These are phyloP conservation scores for Dalbergia cochinchinensis DNA, from an alignment of 306 rosid species.

Conservation along the genomic window DNA sequence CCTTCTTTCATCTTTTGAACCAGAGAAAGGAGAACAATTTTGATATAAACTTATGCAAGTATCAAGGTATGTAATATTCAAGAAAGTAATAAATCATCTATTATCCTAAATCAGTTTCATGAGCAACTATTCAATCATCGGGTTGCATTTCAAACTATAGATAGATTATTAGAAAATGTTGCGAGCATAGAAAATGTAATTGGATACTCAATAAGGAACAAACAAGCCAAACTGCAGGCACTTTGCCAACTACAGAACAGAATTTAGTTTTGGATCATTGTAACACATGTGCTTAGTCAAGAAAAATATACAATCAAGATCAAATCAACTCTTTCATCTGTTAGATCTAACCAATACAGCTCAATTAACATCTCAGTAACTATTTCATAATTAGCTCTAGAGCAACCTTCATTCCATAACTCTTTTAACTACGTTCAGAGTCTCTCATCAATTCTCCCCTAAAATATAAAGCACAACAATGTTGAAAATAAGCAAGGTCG, in stretches of 20 bases:
- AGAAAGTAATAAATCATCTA: slow-evolving; percentile 29
- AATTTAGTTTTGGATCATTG: slow-evolving; percentile 9
- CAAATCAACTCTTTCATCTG: not conserved
- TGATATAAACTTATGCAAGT: slow-evolving; percentile 25
- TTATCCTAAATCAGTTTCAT: slow-evolving; percentile 36
- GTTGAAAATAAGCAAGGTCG: slow-evolving; percentile 2
- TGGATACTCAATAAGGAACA: slow-evolving; percentile 9
- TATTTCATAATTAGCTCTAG: slow-evolving; percentile 30
- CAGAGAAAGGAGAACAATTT: slow-evolving; percentile 30
- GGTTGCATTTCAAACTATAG: not conserved
- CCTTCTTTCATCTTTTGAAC: slow-evolving; percentile 63
- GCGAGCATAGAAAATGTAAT: slow-evolving; percentile 3
- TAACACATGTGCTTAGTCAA: not conserved
- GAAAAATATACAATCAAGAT: slow-evolving; percentile 1
- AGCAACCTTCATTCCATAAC: slow-evolving; percentile 17
- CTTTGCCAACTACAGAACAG: slow-evolving; percentile 12
- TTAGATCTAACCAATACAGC: not conserved
- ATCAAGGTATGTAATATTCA: not conserved
- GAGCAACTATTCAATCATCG: not conserved
- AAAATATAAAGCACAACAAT: not conserved
- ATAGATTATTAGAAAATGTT: slow-evolving; percentile 21
- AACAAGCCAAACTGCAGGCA: not conserved
- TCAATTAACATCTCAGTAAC: slow-evolving; percentile 11
- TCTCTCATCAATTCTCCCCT: slow-evolving; percentile 34
- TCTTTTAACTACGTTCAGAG: slow-evolving; percentile 15